These are phyloP conservation scores for Rhododendron vialii DNA, from an alignment of 148 eudicot genomes.

Conservation along the genomic window DNA sequence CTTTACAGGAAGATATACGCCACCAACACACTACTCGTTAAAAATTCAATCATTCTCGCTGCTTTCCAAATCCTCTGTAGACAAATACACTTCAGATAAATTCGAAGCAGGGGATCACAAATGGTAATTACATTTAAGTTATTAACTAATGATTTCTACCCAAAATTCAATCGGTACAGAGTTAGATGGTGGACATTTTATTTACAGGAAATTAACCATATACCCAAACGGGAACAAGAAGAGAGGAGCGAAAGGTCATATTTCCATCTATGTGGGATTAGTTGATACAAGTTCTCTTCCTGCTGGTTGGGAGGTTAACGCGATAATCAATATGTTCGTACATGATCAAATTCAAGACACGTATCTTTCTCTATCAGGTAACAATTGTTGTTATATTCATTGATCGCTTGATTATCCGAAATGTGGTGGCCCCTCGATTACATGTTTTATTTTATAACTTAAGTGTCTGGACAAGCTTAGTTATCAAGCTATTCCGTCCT, in stretches of 20 bases:
- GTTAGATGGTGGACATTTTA: neutral
- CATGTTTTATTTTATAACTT: too few species aligned
- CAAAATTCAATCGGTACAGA: neutral
- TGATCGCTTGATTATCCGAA: neutral
- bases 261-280: slow-evolving; percentile 13
- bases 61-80: slow-evolving; percentile 15
- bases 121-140: slow-evolving; percentile 8
- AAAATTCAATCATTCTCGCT: slow-evolving; percentile 8
- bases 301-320: slow-evolving; percentile 22
- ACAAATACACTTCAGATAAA: slow-evolving; percentile 21
- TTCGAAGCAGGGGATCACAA: slow-evolving; percentile 23
- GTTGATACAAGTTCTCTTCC: slow-evolving; percentile 15
- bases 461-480: neutral
- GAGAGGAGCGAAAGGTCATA: slow-evolving; percentile 9
- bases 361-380: slow-evolving; percentile 1
- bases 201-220: slow-evolving; percentile 15
- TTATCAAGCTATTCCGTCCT: too few species aligned
- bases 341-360: slow-evolving; percentile 14
- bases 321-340: slow-evolving; percentile 10
- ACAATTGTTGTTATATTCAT: neutral
- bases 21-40: slow-evolving; percentile 17
- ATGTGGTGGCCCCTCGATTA: neutral
- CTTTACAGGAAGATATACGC: slow-evolving; percentile 8
- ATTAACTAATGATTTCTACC: neutral
- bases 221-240: slow-evolving; percentile 20